Conservation (phyloP, 495 filamentous ascomycete species). For the Penicillium nucicola region DNA sequence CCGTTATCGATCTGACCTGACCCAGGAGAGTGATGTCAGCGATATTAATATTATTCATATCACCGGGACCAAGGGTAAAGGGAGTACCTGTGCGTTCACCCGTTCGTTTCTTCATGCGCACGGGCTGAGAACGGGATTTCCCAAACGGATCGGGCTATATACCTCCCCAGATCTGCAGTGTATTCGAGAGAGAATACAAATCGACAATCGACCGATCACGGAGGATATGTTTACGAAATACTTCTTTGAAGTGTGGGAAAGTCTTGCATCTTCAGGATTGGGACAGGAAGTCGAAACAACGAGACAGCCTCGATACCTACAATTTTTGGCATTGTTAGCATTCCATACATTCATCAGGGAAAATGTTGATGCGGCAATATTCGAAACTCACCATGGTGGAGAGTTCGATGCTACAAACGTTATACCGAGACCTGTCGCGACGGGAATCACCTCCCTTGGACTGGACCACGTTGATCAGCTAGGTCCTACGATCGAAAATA, state of each 20-base stretch:
- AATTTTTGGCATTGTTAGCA: conserved; percentile 67
- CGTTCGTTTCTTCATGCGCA: conserved; percentile 35
- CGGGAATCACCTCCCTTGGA: conserved; percentile 70
- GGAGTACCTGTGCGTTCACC: conserved; percentile 48
- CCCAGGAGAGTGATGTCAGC: conserved; percentile 25
- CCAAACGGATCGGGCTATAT: conserved; percentile 56
- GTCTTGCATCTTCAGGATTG: conserved; percentile 28
- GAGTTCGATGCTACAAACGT: conserved; percentile 85
- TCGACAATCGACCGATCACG: conserved; percentile 51
- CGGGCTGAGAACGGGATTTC: conserved; percentile 27
- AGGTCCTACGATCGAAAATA: conserved; percentile 70
- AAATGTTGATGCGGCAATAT: conserved; percentile 66
- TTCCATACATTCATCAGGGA: conserved; percentile 73
- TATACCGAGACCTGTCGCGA: conserved; percentile 60
- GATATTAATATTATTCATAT: conserved; percentile 44
- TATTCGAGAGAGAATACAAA: conserved; percentile 62
- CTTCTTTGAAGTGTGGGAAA: conserved; percentile 67
- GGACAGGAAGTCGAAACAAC: not conserved
- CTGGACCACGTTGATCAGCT: conserved; percentile 76
- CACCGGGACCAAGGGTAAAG: conserved; percentile 52
- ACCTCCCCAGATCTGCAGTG: conserved; percentile 62
- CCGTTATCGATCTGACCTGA: not conserved
- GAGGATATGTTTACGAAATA: conserved; percentile 54
- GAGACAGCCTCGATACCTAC: conserved; percentile 55
- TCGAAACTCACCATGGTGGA: conserved; percentile 82